Base-by-base conservation (phyloP, 495 filamentous ascomycete species). In the Penicillium salamii region DNA sequence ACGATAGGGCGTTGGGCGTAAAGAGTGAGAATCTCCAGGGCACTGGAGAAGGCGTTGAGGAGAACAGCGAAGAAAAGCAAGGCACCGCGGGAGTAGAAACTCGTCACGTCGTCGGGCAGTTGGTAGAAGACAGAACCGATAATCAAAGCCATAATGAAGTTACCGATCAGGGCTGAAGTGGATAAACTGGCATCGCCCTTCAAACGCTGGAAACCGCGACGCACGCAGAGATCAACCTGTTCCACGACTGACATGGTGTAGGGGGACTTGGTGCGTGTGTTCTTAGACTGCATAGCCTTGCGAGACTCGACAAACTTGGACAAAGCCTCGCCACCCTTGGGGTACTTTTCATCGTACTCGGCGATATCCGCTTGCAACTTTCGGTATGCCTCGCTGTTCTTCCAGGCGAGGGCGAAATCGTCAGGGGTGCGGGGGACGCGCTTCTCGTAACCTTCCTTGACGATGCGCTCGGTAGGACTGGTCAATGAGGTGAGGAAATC, bases 31-130 rank as follows among this genome's bases (percentile, higher is more conserved):
- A 88, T 86, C 64, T 96, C 91, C 7, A 95, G 76, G 49, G 84
- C 84, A 68, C 83, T 88, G 50, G 85, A 78, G 59, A 97, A 96
- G 19, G 91, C 91, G 62, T 96, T 96, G 67, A 96, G 65, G 36
- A 97, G 76, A 52, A 95, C 85, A 50, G 90, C 89, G 60, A 97
- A 97, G 82, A 97, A 97, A 29, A 97, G 76, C 26, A 97, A 73
- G 51, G 88, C 88, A 40, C 88, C 90, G 44, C 89, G 81, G 55
- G 82, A 80, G 70, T 84, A 97, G 72, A 97, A 95, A 65, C 82
- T 89, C 17, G 64, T 58, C 5, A 89, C 90, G 24, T 75, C 74
- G 1, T 59, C 64, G 20, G 78, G 61, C 15, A 96, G 64, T 53
- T 95, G 87, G 71, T 83, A 96, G 74, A 96, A 97, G 45, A 97